phyloP scores from a whole-genome alignment of 345 rosid species.

The Firmiana major region DNA sequence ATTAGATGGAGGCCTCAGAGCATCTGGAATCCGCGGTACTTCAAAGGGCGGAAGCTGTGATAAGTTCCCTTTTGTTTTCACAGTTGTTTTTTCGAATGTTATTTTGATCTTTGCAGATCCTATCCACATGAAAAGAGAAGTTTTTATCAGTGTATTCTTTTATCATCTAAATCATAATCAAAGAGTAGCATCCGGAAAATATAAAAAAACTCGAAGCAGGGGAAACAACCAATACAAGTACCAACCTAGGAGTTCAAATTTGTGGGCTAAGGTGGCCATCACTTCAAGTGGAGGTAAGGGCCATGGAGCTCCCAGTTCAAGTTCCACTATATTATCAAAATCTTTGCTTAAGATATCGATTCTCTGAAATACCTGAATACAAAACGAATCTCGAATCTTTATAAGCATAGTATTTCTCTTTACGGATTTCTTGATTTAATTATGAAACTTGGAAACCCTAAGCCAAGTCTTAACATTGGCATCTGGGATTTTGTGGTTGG shows the following conservation, averaged over 20 bases:
- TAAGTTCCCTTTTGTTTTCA: constrained; percentile 65
- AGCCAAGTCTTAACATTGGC: background rate
- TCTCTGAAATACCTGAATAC: constrained; percentile 75
- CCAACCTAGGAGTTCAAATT: constrained; percentile 78
- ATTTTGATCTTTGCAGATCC: constrained; percentile 79
- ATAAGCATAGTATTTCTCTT: background rate
- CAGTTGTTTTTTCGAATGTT: constrained; percentile 70
- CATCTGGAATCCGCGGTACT: constrained; percentile 71
- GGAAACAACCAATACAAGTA: background rate
- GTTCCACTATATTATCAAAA: constrained; percentile 85
- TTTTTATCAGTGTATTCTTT: background rate
- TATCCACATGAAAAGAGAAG: constrained; percentile 18
- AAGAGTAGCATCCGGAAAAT: background rate
- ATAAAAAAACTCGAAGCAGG: background rate
- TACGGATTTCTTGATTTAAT: background rate
- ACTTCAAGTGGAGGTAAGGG: constrained; percentile 69
- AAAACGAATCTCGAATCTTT: background rate
- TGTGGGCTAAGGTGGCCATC: constrained; percentile 86
- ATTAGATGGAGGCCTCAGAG: constrained; percentile 55
- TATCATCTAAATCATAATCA: background rate
- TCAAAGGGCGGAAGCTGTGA: constrained; percentile 77
- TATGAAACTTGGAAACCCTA: too few relatives aligned
- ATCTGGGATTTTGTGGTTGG: background rate
- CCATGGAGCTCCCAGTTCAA: constrained; percentile 88
- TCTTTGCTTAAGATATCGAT: constrained; percentile 81